Base-by-base conservation (phyloP, 73 alveolate genomes). In the Paramecium sonneborni region DNA sequence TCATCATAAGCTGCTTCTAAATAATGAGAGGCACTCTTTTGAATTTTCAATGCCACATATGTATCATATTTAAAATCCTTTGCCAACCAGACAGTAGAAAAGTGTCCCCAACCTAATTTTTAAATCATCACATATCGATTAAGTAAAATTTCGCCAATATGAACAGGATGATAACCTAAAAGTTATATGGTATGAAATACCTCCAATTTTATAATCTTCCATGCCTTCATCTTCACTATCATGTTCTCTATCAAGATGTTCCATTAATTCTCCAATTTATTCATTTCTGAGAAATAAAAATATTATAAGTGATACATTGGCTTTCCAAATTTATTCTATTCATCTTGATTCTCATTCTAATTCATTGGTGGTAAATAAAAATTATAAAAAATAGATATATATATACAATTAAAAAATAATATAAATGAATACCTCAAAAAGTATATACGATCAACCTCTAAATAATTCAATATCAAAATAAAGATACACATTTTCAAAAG, bases 1-100 rank as follows among this genome's bases (percentile, higher is more conserved):
- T 98, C 99, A 88, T 98, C 99, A 93, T 97, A 98, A 8, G 99
- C 99, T 34, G 99, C 99, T 87, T 96, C 99, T n/a, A 98, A 89
- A 93, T 98, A 98, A 89, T 98, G 99, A 30, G 97, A 97, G 8
- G 99, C 99, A 92, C 99, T 96, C 96, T 98, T 98, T 88, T 98
- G 98, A 62, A 98, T 97, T 96, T 98, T 98, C 89, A 96, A 86
- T 23, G 99, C 99, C 0, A 97, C 99, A 92, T 94, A 98, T 82
- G 96, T 95, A 41, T 96, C 96, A 88, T 96, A 95, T 79, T 97
- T 94, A 23, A 85, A 85, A 86, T 98, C 99, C 85, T 96, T 97
- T 37, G 99, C 98, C 30, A 98, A 98, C 99, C 99, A 98, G 34
- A 98, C 99, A 12, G 99, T 98, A 57, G 99, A 97, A 94, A 98